These are phyloP conservation scores for Caryopteris hybrid DNA, from an alignment of 305 asterid species.

Conservation along the genomic window DNA sequence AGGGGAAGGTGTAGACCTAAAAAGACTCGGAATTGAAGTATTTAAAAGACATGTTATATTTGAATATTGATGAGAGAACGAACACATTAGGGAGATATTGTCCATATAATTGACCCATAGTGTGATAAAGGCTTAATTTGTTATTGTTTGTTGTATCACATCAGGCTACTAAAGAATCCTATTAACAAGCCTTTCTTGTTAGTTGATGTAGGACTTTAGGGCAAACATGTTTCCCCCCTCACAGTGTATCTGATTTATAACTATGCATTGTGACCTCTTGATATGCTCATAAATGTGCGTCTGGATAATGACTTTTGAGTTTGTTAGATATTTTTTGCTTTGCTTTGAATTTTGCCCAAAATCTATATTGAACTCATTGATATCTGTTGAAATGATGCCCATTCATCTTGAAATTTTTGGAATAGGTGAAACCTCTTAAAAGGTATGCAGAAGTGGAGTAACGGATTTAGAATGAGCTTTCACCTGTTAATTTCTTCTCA, in stretches of 20 bases:
- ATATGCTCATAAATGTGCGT: neutral
- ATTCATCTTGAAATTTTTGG: constrained; percentile 11
- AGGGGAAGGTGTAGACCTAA: no score
- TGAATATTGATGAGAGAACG: no score
- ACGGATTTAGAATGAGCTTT: constrained; percentile 4
- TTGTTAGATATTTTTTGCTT: neutral
- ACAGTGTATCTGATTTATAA: constrained; percentile 12
- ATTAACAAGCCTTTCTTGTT: constrained; percentile 14
- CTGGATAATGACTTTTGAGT: constrained; percentile 2
- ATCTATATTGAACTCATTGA: neutral
- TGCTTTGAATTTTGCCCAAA: constrained; percentile 17
- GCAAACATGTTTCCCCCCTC: constrained; percentile 5
- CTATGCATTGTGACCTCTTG: constrained; percentile 5
- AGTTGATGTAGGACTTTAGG: constrained; percentile 7
- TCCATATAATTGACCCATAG: no score
- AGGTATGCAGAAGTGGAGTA: constrained; percentile 3
- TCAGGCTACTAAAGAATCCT: neutral
- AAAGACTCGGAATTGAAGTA: no score
- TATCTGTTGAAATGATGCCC: constrained; percentile 8
- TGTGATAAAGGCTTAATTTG: no score
- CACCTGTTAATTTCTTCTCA: neutral
- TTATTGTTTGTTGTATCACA: no score
- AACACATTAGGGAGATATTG: no score
- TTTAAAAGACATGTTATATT: neutral
- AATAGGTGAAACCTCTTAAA: neutral